Evolutionary conservation across 495 filamentous ascomycete species (phyloP).

Genomic region (Schizothecium vesticola): DNA sequence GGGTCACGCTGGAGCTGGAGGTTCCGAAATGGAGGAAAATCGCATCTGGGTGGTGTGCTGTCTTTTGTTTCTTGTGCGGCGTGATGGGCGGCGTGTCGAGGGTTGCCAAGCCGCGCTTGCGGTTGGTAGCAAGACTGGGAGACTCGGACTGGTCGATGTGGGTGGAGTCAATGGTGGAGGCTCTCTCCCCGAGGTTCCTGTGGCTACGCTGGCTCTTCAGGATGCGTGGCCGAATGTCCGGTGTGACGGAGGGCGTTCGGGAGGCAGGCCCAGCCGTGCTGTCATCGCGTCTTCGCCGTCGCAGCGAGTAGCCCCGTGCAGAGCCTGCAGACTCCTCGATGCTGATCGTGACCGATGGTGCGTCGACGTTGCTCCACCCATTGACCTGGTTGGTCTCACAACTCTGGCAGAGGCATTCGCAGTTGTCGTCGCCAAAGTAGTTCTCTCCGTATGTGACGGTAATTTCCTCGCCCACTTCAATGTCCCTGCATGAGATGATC

Average conservation of each 20-base stretch:
- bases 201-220: constrained; percentile 32
- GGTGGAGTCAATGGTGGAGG: constrained; percentile 18
- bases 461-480: constrained; percentile 86
- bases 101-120: constrained; percentile 28
- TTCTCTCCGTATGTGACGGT: constrained; percentile 92
- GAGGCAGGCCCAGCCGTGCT: constrained; percentile 34
- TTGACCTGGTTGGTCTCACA: constrained; percentile 74
- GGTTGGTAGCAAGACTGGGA: constrained; percentile 21
- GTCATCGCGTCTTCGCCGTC: constrained; percentile 39
- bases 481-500: constrained; percentile 72
- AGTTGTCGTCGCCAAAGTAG: constrained; percentile 93
- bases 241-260: constrained; percentile 43
- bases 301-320: constrained; percentile 39
- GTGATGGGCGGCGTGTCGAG: constrained; percentile 42
- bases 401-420: constrained; percentile 86
- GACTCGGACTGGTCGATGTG: constrained; percentile 15
- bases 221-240: constrained; percentile 43
- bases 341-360: constrained; percentile 37
- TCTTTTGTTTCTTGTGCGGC: constrained; percentile 40
- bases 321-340: constrained; percentile 34
- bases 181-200: constrained; percentile 22
- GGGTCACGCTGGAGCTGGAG: constrained; percentile 23
- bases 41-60: constrained; percentile 27
- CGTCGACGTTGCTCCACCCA: constrained; percentile 63
- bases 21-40: constrained; percentile 20